Base-by-base conservation (phyloP, 305 asterid genomes). In the Fraxinus baroniana region DNA sequence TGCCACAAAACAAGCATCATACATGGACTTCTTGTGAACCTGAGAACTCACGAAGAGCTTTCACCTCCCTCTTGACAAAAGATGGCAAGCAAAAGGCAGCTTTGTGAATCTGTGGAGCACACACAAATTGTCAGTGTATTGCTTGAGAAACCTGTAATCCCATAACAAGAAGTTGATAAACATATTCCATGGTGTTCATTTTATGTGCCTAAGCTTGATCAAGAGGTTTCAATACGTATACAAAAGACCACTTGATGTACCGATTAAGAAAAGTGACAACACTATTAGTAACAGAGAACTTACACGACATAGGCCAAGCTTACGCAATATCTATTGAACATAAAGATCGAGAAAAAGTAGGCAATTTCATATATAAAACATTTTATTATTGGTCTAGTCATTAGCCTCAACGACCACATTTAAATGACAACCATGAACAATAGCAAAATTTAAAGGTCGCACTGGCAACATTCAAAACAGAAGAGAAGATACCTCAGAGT, bases 11-110 rank as follows among this genome's bases (percentile, higher is more conserved):
- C 9, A 77, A 46, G 62, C 5, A 6, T 75, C 70, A 30, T 68
- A 26, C 68, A 49, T 49, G 62, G 62, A 17, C 5, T 49, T 17
- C 62, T 49, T 49, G 41, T 2, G 83, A 68, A 37, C 82, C 55
- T 36, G 82, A 80, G 76, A 64, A 70, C 76, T 84, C 87, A 20
- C 89, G 74, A 22, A 94, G 99, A 76, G 90, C 87, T 86, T 87
- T 87, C 76, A 95, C 97, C 90, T 93, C 98, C 87, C 93, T 91
- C 94, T 83, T 94, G 35, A 95, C 86, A 73, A 95, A 95, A 71
- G 94, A 88, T 0, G 98, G 99, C 93, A 95, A 86, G 5, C 97
- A 92, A 80, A 95, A 92, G 26, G 98, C 98, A 79, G 98, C 99
- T 85, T 79, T 86, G 81, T 95, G 99, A 73, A 95, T 87, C 99